Evolutionary conservation across 2,329 filamentous ascomycete genomes (phyloP).

Genomic region (Ophiobolus disseminans): DNA sequence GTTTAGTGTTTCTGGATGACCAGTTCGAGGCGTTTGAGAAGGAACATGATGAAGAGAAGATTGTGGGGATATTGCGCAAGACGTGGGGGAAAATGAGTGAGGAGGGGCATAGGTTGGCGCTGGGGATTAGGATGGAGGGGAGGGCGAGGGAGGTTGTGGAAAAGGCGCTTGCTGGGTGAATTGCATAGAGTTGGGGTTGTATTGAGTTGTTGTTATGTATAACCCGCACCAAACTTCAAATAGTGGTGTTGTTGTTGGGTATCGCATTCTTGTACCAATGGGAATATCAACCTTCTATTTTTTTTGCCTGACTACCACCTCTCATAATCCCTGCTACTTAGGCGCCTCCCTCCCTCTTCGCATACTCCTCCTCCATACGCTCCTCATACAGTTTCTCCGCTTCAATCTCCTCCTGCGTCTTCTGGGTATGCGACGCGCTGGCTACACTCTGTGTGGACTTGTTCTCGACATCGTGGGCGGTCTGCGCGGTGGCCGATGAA

Average conservation of each 20-base stretch:
- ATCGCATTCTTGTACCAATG: conserved; percentile 2
- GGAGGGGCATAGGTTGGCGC: conserved; percentile 43
- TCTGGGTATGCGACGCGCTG: conserved; percentile 31
- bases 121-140: conserved; percentile 43
- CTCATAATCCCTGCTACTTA: conserved; percentile 17
- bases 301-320: not conserved
- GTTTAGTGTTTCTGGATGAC: conserved; percentile 85
- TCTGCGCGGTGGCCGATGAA: conserved; percentile 33
- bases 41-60: conserved; percentile 77
- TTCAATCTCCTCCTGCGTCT: conserved; percentile 41
- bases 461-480: conserved; percentile 30
- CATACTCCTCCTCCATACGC: conserved; percentile 51
- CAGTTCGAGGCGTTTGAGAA: conserved; percentile 83
- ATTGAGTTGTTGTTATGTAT: too few relatives aligned
- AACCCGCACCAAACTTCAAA: too few relatives aligned
- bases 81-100: conserved; percentile 53
- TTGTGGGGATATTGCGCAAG: conserved; percentile 59
- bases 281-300: not conserved
- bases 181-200: not conserved
- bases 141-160: conserved; percentile 37
- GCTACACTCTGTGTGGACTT: conserved; percentile 36
- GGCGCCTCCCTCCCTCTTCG: conserved; percentile 49
- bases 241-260: not conserved
- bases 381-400: conserved; percentile 47
- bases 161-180: conserved; percentile 42